Evolutionary conservation across 2,329 filamentous ascomycete species (phyloP).

Genomic region (Phyllosticta citriasiana): DNA sequence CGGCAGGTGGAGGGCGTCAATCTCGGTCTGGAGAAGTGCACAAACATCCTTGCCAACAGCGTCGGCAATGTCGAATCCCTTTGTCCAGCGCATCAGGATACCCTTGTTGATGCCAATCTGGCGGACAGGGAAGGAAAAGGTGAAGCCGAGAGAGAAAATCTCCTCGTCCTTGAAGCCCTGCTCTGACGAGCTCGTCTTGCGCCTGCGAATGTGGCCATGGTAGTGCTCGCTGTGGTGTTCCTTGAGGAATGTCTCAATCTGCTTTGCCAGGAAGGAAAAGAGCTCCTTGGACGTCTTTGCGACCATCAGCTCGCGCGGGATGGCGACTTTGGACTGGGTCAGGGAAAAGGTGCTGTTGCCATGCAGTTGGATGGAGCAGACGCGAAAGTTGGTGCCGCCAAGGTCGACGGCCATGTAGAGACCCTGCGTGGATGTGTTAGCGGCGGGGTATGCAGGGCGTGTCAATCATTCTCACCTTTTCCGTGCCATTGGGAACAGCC

Average conservation of each 20-base stretch:
- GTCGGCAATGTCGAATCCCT: conserved; percentile 95
- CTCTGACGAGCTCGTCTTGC: conserved; percentile 49
- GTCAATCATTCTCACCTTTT: conserved; percentile 56
- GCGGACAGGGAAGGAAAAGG: conserved; percentile 93
- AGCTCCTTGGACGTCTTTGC: conserved; percentile 78
- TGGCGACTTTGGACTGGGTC: conserved; percentile 83
- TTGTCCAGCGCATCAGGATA: conserved; percentile 91
- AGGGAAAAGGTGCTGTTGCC: conserved; percentile 93
- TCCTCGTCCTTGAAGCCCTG: conserved; percentile 59
- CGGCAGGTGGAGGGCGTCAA: conserved; percentile 75
- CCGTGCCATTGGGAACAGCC: conserved; percentile 88
- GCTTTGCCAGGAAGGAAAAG: conserved; percentile 84
- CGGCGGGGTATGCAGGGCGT: background rate
- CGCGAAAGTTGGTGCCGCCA: conserved; percentile 96
- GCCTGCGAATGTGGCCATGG: conserved; percentile 55
- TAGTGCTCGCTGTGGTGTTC: conserved; percentile 86
- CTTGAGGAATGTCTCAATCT: conserved; percentile 81
- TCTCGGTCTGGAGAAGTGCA: conserved; percentile 75
- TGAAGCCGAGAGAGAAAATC: conserved; percentile 93
- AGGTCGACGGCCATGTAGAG: conserved; percentile 94
- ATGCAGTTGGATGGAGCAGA: conserved; percentile 88
- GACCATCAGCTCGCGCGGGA: conserved; percentile 83
- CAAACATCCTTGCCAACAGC: conserved; percentile 92
- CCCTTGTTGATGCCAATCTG: conserved; percentile 94
- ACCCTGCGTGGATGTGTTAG: conserved; percentile 45